These are phyloP conservation scores for Linnemannia schmuckeri DNA, from an alignment of 192 early-diverging fungal genomes.

Conservation along the genomic window DNA sequence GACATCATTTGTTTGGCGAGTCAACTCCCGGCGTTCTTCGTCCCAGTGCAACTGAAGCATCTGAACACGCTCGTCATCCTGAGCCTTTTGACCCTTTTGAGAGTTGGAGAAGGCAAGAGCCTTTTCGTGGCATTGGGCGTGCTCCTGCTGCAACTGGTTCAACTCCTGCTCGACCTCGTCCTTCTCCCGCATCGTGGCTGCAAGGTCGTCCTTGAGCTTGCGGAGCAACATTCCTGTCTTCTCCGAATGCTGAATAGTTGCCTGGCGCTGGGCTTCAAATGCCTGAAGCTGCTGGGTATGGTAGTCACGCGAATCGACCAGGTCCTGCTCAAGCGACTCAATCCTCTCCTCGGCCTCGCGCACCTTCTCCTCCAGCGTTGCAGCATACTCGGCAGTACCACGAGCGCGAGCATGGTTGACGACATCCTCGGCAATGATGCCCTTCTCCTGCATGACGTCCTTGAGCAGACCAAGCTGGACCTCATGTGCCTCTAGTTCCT, in stretches of 20 bases:
- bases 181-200: constrained; percentile 43
- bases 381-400: constrained; percentile 29
- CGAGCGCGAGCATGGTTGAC: constrained; percentile 37
- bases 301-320: constrained; percentile 20
- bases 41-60: constrained; percentile 41
- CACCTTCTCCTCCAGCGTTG: constrained; percentile 34
- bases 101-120: background rate
- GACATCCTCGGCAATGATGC: constrained; percentile 56
- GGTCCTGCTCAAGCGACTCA: constrained; percentile 18
- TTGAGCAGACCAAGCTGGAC: constrained; percentile 68
- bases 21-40: constrained; percentile 39
- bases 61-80: constrained; percentile 37
- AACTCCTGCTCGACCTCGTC: constrained; percentile 22
- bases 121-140: constrained; percentile 25
- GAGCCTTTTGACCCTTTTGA: constrained; percentile 11
- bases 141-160: constrained; percentile 32
- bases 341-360: constrained; percentile 29
- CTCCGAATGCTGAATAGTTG: constrained; percentile 38
- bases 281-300: constrained; percentile 21
- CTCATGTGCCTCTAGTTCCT: constrained; percentile 65
- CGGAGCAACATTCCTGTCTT: constrained; percentile 37
- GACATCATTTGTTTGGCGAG: constrained; percentile 1
- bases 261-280: constrained; percentile 34
- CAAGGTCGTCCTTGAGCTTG: constrained; percentile 48
- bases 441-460: constrained; percentile 63